Base-by-base conservation (phyloP, 1,284 basidiomycete species). In the Boletellus deceptivus region DNA sequence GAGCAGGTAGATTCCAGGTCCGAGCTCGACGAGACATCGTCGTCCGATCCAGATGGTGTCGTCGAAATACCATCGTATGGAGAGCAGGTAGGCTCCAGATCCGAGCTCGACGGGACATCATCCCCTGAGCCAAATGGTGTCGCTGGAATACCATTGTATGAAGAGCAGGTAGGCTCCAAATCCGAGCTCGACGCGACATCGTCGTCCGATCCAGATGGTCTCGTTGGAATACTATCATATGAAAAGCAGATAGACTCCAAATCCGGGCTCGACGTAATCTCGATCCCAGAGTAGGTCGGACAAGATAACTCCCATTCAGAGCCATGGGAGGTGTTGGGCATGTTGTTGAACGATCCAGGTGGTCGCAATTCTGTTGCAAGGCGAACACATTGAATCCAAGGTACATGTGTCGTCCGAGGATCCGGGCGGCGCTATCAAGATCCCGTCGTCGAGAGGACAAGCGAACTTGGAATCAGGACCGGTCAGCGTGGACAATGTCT, bases 141-240 rank as follows among this genome's bases (percentile, higher is more conserved):
- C 16, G 20, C 22, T 17, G n/a, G 17, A 10, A 50, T 48, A 4
- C 43, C 41, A 29, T 29, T 8, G 27, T 29, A 29, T 6, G 27
- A 8, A 2, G 27, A 29, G 27, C 27, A 29, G 10, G 20, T 41
- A 37, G 29, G 16, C 10, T 49, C 47, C 2, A 17, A 1, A 4
- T 41, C 44, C 3, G 42, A 31, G 31, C 48, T 34, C 4, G 43
- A 37, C 24, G n/a, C 3, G n/a, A 13, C 34, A 31, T 18, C 40
- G 18, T 42, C 33, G 16, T 20, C 16, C 18, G 16, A 39, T 25
- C 16, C 20, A 4, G 43, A 29, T 2, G 42, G 24, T 0, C 27
- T 35, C 25, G 29, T 29, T 16, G 16, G 22, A 16, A 44, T 47
- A 4, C 47, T 41, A 17, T 43, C 43, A 41, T 51, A 54, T 16